Conservation (phyloP, 257 asterid species). For the Solanum chmielewskii region DNA sequence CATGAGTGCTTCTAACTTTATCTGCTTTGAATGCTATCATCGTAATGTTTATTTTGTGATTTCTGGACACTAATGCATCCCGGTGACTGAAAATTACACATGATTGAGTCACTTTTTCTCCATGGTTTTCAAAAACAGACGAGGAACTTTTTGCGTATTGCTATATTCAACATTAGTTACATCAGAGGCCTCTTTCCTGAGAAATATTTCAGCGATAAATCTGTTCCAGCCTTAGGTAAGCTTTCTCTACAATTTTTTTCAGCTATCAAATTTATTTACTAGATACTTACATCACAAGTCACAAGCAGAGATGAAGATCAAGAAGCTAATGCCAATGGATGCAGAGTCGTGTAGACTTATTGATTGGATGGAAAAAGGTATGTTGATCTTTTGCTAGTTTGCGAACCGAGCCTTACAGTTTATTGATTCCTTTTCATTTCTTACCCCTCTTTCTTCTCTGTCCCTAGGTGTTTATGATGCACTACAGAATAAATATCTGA, state of each 20-base stretch:
- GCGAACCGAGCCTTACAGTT: background rate
- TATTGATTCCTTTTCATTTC: background rate
- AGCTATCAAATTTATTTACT: conserved; percentile 5
- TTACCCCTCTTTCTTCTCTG: conserved; percentile 1
- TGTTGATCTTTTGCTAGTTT: background rate
- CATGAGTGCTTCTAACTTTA: background rate
- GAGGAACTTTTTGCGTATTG: conserved; percentile 69
- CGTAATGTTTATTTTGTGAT: background rate
- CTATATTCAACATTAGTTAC: conserved; percentile 91
- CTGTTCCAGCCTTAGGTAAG: conserved; percentile 85
- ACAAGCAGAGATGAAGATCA: conserved; percentile 76
- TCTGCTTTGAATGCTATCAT: background rate
- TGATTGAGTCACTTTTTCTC: background rate
- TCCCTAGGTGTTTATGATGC: conserved; percentile 85
- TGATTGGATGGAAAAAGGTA: conserved; percentile 98
- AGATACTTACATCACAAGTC: conserved; percentile 1
- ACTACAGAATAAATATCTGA: conserved; percentile 77
- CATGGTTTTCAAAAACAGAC: conserved; percentile 41
- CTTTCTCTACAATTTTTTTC: background rate
- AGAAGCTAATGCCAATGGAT: conserved; percentile 97
- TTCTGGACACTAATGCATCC: background rate
- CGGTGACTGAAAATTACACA: background rate
- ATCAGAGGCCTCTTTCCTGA: conserved; percentile 94
- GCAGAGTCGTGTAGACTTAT: conserved; percentile 89
- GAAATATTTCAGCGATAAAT: conserved; percentile 81